A percentile compares a stretch with the other conserved stretches of the same genome.
phyloP scores from a whole-genome alignment of 2,329 filamentous ascomycete genomes.

The Colletotrichum musae region DNA sequence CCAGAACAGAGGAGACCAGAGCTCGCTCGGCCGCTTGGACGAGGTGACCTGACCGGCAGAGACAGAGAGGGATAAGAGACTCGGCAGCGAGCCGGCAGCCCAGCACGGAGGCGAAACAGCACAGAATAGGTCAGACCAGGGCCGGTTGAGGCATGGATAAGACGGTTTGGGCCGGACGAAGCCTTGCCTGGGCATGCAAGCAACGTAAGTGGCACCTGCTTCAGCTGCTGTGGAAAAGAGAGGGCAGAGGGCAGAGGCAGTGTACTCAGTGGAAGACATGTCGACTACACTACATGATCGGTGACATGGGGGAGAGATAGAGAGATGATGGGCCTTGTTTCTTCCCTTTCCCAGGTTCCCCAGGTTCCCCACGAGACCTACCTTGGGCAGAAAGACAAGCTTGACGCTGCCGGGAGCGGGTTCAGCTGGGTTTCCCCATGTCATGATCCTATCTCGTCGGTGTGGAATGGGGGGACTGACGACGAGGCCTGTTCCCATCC shows the following conservation, averaged over 20 bases:
- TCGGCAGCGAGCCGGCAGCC: constrained; percentile 23
- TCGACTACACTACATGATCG: not conserved
- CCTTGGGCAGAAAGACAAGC: not conserved
- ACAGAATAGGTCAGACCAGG: constrained; percentile 8
- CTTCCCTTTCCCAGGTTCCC: constrained; percentile 17
- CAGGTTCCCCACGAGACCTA: constrained; percentile 19
- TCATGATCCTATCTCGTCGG: constrained; percentile 7
- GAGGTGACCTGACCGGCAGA: constrained; percentile 27
- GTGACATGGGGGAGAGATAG: not conserved
- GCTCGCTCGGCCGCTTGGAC: constrained; percentile 37
- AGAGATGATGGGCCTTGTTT: constrained; percentile 8
- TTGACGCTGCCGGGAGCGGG: constrained; percentile 6
- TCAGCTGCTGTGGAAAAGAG: constrained; percentile 16
- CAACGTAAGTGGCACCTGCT: constrained; percentile 35
- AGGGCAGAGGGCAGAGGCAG: not conserved
- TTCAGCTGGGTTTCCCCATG: constrained; percentile 16
- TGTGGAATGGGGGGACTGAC: constrained; percentile 17
- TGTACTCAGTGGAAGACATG: not conserved
- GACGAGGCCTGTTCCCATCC: not conserved
- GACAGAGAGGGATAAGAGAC: constrained; percentile 8
- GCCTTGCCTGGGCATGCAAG: constrained; percentile 31
- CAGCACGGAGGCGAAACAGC: constrained; percentile 30
- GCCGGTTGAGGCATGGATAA: constrained; percentile 23
- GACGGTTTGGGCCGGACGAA: constrained; percentile 37
- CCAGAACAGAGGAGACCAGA: not conserved